Percentiles rank a stretch among this genome's conserved stretches.
These are phyloP conservation scores for Toxicodendron radicans DNA, from an alignment of 345 rosid genomes.

Conservation along the genomic window DNA sequence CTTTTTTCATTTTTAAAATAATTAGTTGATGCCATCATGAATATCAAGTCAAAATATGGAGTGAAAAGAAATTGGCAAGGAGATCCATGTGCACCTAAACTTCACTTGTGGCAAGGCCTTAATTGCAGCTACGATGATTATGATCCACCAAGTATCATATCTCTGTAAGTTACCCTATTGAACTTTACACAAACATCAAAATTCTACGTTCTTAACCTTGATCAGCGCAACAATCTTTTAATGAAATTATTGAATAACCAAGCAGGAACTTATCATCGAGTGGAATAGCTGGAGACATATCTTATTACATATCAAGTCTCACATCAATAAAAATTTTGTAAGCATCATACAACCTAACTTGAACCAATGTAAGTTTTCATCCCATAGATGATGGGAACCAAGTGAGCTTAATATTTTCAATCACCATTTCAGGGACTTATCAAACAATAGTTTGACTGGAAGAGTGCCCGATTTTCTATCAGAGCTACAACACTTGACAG, in stretches of 20 bases:
- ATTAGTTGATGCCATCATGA: slow-evolving; percentile 39
- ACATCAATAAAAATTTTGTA: no score
- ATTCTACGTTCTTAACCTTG: no score
- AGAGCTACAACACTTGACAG: slow-evolving; percentile 29
- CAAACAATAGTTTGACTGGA: slow-evolving; percentile 44
- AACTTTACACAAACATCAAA: no score
- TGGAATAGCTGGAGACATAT: no score
- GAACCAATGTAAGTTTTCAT: no score
- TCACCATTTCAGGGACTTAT: slow-evolving; percentile 3
- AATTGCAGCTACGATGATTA: slow-evolving; percentile 26
- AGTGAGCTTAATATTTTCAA: no score
- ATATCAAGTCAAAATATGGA: slow-evolving; percentile 35
- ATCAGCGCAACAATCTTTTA: not conserved
- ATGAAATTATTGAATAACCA: not conserved
- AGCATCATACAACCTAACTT: no score
- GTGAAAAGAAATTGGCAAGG: slow-evolving; percentile 25
- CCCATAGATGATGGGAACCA: no score
- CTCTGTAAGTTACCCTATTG: no score
- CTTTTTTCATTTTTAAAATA: no score
- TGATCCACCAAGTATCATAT: slow-evolving; percentile 25
- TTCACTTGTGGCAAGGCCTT: slow-evolving; percentile 18
- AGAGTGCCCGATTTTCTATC: slow-evolving; percentile 42
- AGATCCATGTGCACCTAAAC: slow-evolving; percentile 48
- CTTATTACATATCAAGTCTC: no score
- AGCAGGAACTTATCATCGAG: slow-evolving; percentile 37